Evolutionary conservation across 2,329 filamentous ascomycete genomes (phyloP).

Genomic region (Alternaria atra): DNA sequence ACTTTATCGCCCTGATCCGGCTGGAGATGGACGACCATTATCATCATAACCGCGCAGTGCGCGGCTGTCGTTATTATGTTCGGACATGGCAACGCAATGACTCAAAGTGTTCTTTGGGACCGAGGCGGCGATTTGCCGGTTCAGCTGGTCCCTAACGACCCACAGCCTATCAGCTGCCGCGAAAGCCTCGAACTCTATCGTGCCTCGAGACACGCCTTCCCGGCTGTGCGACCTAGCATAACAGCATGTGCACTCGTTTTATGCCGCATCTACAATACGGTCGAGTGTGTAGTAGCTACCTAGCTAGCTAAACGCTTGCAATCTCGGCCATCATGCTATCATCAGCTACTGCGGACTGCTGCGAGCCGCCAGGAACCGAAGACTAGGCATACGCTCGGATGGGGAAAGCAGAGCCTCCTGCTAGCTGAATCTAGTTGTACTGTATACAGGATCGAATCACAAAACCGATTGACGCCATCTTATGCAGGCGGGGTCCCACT

Average conservation of each 20-base stretch:
- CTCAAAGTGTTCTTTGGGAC: slow-evolving; percentile 17
- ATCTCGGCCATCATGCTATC: slow-evolving; percentile 10
- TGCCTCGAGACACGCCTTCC: slow-evolving; percentile 18
- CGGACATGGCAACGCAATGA: slow-evolving; percentile 9
- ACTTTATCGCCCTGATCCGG: slow-evolving; percentile 23
- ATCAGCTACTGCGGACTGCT: slow-evolving; percentile 16
- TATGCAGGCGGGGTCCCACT: slow-evolving; percentile 31
- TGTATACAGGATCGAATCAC: slow-evolving; percentile 25
- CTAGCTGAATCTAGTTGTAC: slow-evolving; percentile 27
- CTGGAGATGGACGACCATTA: slow-evolving; percentile 8
- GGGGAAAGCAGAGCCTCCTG: slow-evolving; percentile 48
- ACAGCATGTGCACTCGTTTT: slow-evolving; percentile 1
- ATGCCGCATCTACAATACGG: slow-evolving; percentile 14
- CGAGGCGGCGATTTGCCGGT: slow-evolving; percentile 15
- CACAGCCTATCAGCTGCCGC: slow-evolving; percentile 28
- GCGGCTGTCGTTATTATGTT: slow-evolving; percentile 32
- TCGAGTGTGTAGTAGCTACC: neutral
- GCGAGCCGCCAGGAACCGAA: slow-evolving; percentile 35
- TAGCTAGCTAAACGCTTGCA: neutral
- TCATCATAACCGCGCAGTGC: slow-evolving; percentile 41
- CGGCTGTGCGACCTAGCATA: slow-evolving; percentile 17
- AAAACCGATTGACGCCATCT: slow-evolving; percentile 32
- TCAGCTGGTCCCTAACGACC: slow-evolving; percentile 25
- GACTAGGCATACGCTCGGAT: slow-evolving; percentile 41
- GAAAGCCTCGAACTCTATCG: slow-evolving; percentile 28